Conservation (phyloP, 176 grass and related monocot genomes). For the Areca catechu region DNA sequence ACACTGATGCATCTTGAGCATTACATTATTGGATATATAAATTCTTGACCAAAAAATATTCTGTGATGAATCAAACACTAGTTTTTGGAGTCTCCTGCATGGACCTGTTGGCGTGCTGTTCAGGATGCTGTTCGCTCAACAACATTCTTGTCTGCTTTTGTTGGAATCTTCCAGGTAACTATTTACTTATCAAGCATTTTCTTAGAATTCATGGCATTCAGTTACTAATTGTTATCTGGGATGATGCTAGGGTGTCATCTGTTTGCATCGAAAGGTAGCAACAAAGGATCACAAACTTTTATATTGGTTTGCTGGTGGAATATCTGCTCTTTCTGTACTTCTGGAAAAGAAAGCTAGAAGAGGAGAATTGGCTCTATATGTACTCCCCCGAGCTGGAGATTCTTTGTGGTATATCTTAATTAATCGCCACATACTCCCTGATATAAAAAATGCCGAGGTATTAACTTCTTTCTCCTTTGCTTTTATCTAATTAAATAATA, state of each 20-base stretch:
- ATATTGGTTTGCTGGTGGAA: conserved; percentile 85
- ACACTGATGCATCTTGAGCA: too few species aligned
- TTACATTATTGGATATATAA: too few species aligned
- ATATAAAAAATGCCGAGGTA: conserved; percentile 91
- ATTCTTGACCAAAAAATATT: too few species aligned
- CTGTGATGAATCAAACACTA: conserved; percentile 24
- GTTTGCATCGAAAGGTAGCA: conserved; percentile 88
- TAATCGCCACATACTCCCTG: conserved; percentile 73
- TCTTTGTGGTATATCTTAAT: conserved; percentile 92
- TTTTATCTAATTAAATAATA: not conserved
- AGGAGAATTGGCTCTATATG: conserved; percentile 91
- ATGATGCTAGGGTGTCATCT: conserved; percentile 52
- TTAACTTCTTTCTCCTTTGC: conserved; percentile 1
- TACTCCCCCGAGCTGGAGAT: conserved; percentile 85
- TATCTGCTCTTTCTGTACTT: conserved; percentile 82
- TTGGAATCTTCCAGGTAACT: conserved; percentile 85
- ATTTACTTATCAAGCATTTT: not conserved
- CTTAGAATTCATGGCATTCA: conserved; percentile 18
- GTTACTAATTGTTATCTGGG: conserved; percentile 7
- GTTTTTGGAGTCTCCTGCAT: conserved; percentile 86
- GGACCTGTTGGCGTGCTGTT: conserved; percentile 83
- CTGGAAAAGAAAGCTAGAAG: conserved; percentile 91
- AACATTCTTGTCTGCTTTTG: conserved; percentile 90
- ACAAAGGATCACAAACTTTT: conserved; percentile 87
- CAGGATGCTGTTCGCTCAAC: conserved; percentile 88